phyloP scores from a whole-genome alignment of 345 rosid species.

The Rhodamnia argentea region DNA sequence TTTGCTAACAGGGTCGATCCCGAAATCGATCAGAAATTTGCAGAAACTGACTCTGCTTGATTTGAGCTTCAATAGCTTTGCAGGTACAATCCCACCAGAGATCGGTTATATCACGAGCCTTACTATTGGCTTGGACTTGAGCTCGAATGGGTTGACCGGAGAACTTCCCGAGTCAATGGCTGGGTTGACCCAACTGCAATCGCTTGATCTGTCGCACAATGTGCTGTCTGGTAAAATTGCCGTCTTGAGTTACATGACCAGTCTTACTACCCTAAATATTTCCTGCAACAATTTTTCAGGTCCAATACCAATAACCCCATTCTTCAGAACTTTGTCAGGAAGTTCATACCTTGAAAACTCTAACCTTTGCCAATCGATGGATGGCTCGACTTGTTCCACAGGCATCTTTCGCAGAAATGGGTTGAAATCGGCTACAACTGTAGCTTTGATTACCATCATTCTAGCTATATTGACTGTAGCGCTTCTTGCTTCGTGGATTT shows the following conservation, averaged over 20 bases:
- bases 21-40: constrained; percentile 44
- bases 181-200: constrained; percentile 71
- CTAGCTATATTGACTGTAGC: constrained; percentile 49
- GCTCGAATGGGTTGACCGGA: constrained; percentile 62
- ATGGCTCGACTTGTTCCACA: constrained; percentile 75
- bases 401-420: constrained; percentile 20
- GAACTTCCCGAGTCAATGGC: constrained; percentile 60
- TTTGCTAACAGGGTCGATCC: constrained; percentile 63
- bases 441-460: constrained; percentile 54
- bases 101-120: constrained; percentile 72
- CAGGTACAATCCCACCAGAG: constrained; percentile 64
- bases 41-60: constrained; percentile 84
- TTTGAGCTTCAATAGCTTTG: constrained; percentile 69
- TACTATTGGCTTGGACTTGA: constrained; percentile 70
- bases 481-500: constrained; percentile 51
- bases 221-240: constrained; percentile 50
- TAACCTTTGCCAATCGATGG: constrained; percentile 49
- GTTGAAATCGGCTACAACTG: constrained; percentile 55
- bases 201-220: constrained; percentile 79
- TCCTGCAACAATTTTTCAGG: constrained; percentile 89
- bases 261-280: constrained; percentile 79
- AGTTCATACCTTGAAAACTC: constrained; percentile 57
- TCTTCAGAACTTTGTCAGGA: constrained; percentile 62
- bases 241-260: constrained; percentile 75
- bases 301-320: constrained; percentile 80